Percentiles rank a stretch among this genome's conserved stretches.
Conservation (phyloP, 2,329 filamentous ascomycete species). For the Colletotrichum liriopes region DNA sequence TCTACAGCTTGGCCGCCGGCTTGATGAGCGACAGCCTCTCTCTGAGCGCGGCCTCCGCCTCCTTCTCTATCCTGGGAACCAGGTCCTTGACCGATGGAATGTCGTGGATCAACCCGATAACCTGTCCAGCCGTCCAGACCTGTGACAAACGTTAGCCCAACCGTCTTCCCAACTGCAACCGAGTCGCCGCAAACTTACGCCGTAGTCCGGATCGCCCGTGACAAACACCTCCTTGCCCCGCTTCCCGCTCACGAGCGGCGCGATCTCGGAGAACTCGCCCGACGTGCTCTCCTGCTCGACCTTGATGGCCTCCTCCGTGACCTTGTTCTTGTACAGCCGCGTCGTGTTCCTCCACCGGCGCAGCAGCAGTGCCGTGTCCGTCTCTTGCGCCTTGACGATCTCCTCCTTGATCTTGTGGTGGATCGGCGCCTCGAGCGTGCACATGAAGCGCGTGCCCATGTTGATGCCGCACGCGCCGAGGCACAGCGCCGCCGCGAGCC, state of each 20-base stretch:
- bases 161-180: slow-evolving; percentile 15
- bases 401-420: slow-evolving; percentile 94
- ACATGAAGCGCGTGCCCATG: slow-evolving; percentile 99
- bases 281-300: slow-evolving; percentile 87
- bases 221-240: slow-evolving; percentile 92
- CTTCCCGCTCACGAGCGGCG: slow-evolving; percentile 90
- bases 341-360: slow-evolving; percentile 94
- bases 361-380: slow-evolving; percentile 90
- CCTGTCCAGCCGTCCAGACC: slow-evolving; percentile 98
- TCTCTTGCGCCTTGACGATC: slow-evolving; percentile 91
- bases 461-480: slow-evolving; percentile 96
- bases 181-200: slow-evolving; percentile 71
- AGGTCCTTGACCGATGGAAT: slow-evolving; percentile 82
- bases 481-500: slow-evolving; percentile 89
- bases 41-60: slow-evolving; percentile 78
- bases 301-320: slow-evolving; percentile 83
- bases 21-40: slow-evolving; percentile 71
- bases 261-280: slow-evolving; percentile 92
- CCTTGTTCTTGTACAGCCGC: slow-evolving; percentile 91
- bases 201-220: slow-evolving; percentile 91
- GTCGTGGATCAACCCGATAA: slow-evolving; percentile 90
- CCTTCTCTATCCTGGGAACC: slow-evolving; percentile 81
- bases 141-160: slow-evolving; percentile 53
- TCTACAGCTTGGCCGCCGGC: slow-evolving; percentile 72
- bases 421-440: slow-evolving; percentile 92